phyloP scores from a whole-genome alignment of 495 filamentous ascomycete genomes.

The Cercophora scortea region DNA sequence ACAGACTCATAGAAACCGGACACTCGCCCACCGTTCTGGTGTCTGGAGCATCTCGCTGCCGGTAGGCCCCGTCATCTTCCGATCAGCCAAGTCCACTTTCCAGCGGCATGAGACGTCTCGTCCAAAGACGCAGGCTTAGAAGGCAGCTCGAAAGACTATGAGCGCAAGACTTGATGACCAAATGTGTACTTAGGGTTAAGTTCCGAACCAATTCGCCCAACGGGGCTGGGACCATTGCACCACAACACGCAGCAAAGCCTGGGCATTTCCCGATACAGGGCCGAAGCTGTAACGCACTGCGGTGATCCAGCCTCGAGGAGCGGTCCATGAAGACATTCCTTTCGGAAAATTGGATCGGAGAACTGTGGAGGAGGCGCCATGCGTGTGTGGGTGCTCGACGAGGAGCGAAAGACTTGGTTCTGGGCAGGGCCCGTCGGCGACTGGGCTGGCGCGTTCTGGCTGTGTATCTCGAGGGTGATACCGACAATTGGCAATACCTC shows the following conservation, averaged over 20 bases:
- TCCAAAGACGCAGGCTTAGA: conserved; percentile 24
- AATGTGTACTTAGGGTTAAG: conserved; percentile 67
- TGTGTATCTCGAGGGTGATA: conserved; percentile 11
- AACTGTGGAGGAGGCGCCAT: conserved; percentile 61
- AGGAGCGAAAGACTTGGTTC: conserved; percentile 35
- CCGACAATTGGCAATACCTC: conserved; percentile 1
- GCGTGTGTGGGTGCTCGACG: conserved; percentile 34
- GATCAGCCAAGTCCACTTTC: conserved; percentile 26
- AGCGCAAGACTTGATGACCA: conserved; percentile 48
- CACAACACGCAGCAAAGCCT: conserved; percentile 27
- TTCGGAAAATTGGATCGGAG: conserved; percentile 56
- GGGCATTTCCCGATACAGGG: conserved; percentile 28
- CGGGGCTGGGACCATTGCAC: conserved; percentile 18
- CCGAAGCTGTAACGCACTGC: conserved; percentile 32
- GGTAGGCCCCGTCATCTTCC: conserved; percentile 26
- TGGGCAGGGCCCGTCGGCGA: conserved; percentile 2
- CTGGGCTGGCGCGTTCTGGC: conserved; percentile 3
- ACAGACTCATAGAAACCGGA: conserved; percentile 51
- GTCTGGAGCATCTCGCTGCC: conserved; percentile 38
- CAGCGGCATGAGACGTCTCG: conserved; percentile 22
- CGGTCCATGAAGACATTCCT: conserved; percentile 48
- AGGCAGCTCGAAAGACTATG: conserved; percentile 31
- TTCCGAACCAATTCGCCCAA: conserved; percentile 56
- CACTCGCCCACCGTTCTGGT: conserved; percentile 29
- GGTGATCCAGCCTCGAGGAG: conserved; percentile 20